Base-by-base conservation (phyloP, 129 eudicot species). In the Oenanthe sinensis region DNA sequence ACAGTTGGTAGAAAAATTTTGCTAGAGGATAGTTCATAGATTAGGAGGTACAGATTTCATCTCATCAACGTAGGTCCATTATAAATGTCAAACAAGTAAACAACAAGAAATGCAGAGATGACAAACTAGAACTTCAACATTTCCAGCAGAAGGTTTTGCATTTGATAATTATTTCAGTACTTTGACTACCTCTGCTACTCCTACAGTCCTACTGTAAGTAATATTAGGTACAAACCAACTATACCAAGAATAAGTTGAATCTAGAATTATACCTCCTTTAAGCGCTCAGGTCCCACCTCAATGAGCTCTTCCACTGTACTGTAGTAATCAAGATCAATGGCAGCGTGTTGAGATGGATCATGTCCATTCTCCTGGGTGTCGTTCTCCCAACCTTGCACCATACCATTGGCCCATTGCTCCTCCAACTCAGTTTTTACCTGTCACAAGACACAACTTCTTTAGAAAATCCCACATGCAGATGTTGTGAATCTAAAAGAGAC, bases 391-490 rank as follows among this genome's bases (percentile, higher is more conserved):
- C 97, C 97, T 74, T 84, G 85, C 43, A 92, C 86, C 76, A 73
- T 79, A 70, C 97, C 97, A 83, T 58, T 79, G 26, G 78, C 85
- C 99, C 99, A 96, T 45, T 87, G 83, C 84, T 92, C 97, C 77
- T 96, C 97, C 85, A 96, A 92, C 84, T 96, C 99, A 79, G 92
- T 26, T 26, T 65, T 50, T 71, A 96, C 94, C 98, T 95, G 88
- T 77, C 79, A 77, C 70, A 77, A 78, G 83, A 7, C 71, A 79
- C 0, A 6, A 8, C 20, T 33, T 30, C 16, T 70, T 70, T 2
- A 70, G 5, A 36, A 36, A 36, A 16, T 5, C 3, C 14, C 73
- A 33, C 2, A 30, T 67, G 11, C 17, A 30, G 33, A 58, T 24
- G 0, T n/a, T 30, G 33, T 60, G 33, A 60, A 60, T 60, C 19